phyloP scores from a whole-genome alignment of 2,329 filamentous ascomycete genomes.

The Blumeria hordei region DNA sequence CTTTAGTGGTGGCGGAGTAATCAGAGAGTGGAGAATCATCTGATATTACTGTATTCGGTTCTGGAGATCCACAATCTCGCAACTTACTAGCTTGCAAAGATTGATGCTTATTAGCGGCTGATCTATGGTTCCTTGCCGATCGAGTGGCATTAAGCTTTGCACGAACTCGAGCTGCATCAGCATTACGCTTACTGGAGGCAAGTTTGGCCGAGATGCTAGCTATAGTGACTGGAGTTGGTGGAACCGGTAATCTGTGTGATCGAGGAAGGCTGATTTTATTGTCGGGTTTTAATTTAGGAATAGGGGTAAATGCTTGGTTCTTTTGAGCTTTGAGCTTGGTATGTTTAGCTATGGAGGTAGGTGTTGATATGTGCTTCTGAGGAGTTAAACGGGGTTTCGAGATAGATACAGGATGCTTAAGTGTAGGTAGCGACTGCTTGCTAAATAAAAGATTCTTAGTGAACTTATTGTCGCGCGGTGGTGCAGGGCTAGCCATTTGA shows the following conservation, averaged over 20 bases:
- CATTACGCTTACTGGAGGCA: constrained; percentile 36
- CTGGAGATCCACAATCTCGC: not conserved
- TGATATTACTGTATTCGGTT: too few relatives aligned
- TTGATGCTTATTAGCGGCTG: not conserved
- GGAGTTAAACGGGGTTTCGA: not conserved
- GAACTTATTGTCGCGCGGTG: not conserved
- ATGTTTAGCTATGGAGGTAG: constrained; percentile 4
- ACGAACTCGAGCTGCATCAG: constrained; percentile 35
- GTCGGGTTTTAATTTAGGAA: constrained; percentile 8
- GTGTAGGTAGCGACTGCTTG: not conserved
- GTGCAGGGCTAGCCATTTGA: constrained; percentile 2
- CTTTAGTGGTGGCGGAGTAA: not conserved
- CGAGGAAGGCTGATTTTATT: constrained; percentile 11
- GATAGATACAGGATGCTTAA: not conserved
- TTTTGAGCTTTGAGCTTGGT: not conserved
- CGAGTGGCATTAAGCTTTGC: constrained; percentile 35
- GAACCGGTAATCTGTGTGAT: constrained; percentile 13
- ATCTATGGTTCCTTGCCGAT: constrained; percentile 10
- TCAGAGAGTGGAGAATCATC: not conserved
- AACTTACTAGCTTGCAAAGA: not conserved
- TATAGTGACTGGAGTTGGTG: constrained; percentile 35
- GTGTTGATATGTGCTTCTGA: constrained; percentile 3
- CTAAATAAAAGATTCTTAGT: not conserved
- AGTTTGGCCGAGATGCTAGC: constrained; percentile 37
- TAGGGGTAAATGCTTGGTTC: not conserved